Percentiles rank a stretch among this genome's conserved stretches.
Conservation (phyloP, 1,284 basidiomycete species). For the Fomitopsis schrenkii region DNA sequence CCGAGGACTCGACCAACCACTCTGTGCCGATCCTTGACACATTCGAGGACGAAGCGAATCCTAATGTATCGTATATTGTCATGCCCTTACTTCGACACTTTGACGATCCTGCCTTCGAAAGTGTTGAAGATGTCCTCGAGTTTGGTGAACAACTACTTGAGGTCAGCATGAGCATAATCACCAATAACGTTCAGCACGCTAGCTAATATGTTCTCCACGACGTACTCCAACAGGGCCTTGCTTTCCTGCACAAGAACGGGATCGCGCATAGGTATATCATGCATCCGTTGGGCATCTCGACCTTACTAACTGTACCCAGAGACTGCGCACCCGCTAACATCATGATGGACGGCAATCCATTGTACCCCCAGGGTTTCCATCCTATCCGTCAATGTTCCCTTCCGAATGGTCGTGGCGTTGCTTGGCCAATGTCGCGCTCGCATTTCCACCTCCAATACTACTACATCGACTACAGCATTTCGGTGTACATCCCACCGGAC, state of each 20-base stretch:
- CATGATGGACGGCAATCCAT: slow-evolving; percentile 24
- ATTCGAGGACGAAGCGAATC: slow-evolving; percentile 14
- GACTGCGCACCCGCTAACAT: slow-evolving; percentile 24
- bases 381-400: slow-evolving; percentile 8
- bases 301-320: slow-evolving; percentile 9
- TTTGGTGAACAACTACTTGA: slow-evolving; percentile 23
- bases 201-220: not conserved
- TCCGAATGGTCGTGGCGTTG: slow-evolving; percentile 6
- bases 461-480: slow-evolving; percentile 24
- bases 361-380: slow-evolving; percentile 25
- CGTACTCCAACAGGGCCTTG: slow-evolving; percentile 14
- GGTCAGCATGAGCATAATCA: slow-evolving; percentile 10
- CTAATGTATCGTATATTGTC: slow-evolving; percentile 14
- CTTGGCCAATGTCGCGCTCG: slow-evolving; percentile 5
- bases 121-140: slow-evolving; percentile 23
- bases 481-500: slow-evolving; percentile 8
- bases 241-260: slow-evolving; percentile 21
- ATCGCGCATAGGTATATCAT: slow-evolving; percentile 22
- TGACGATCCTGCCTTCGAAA: slow-evolving; percentile 18
- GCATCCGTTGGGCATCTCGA: not conserved
- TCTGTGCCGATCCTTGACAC: slow-evolving; percentile 17
- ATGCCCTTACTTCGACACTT: slow-evolving; percentile 23
- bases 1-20: slow-evolving; percentile 18
- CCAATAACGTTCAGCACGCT: too few species aligned
- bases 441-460: slow-evolving; percentile 16